Evolutionary conservation across 768 basidiomycete species (phyloP).

Genomic region (Suillus variegatus): DNA sequence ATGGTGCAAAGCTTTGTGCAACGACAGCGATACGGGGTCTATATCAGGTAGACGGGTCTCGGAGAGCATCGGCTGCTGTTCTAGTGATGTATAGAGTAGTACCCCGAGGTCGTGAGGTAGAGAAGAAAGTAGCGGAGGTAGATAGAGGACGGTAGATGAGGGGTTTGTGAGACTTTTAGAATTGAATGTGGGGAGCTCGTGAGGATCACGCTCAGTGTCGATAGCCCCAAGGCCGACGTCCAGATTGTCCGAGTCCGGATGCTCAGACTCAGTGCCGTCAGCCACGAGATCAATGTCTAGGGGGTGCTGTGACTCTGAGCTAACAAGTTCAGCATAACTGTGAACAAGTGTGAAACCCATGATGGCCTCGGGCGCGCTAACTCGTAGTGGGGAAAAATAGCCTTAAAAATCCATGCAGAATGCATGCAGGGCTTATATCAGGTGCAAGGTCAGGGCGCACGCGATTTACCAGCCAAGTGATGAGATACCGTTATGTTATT

Average conservation of each 20-base stretch:
- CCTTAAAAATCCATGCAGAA: background rate
- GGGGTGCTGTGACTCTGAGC: background rate
- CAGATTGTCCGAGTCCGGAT: background rate
- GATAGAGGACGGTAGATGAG: slow-evolving; percentile 63
- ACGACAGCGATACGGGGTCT: slow-evolving; percentile 77
- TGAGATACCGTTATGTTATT: slow-evolving; percentile 25
- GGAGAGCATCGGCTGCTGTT: slow-evolving; percentile 55
- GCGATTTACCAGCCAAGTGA: background rate
- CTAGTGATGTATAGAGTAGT: slow-evolving; percentile 20
- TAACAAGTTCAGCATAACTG: background rate
- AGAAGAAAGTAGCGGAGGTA: slow-evolving; percentile 83
- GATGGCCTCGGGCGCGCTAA: background rate
- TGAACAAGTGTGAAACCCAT: slow-evolving; percentile 3
- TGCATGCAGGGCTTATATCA: slow-evolving; percentile 1
- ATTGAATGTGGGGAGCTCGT: slow-evolving; percentile 55
- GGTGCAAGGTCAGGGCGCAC: slow-evolving; percentile 1
- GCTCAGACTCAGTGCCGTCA: slow-evolving; percentile 5
- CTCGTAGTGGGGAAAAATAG: background rate
- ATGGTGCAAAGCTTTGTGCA: slow-evolving; percentile 83
- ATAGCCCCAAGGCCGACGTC: background rate
- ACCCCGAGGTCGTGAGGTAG: slow-evolving; percentile 50
- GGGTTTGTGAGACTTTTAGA: slow-evolving; percentile 36
- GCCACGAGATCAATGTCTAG: background rate
- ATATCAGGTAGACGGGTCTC: slow-evolving; percentile 81
- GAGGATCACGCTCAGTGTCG: slow-evolving; percentile 45